Evolutionary conservation across 2,329 filamentous ascomycete genomes (phyloP), one percentile per base, ranked within the genome.

Genomic region (Dothidotthia symphoricarpi): DNA sequence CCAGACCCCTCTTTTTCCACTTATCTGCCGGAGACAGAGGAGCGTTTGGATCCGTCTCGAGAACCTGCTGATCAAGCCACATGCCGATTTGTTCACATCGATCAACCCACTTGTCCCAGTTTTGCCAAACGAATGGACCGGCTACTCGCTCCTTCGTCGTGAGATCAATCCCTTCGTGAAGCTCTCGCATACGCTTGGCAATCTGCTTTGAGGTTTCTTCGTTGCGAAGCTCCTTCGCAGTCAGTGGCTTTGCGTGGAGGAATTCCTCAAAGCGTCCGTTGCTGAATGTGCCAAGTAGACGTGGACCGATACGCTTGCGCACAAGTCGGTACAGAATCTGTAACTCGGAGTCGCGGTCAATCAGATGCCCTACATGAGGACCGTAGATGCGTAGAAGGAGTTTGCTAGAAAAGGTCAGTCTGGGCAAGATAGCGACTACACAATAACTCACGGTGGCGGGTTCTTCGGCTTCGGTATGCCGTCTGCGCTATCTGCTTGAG

Each of bases 251-350:
- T 1, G 93, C 89, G 60, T 95, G 81, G 63, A 96, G 86, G 62
- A 83, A 97, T 64, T 98, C 85, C 68, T 98, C 93, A 51, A 98
- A 98, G 4, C 93, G 86, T 8, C 93, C 93, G 59, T 98, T 98
- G 36, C 77, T 80, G 65, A 98, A 98, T 0, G 88, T 96, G 1
- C 93, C 93, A 1, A 98, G 75, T 19, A 98, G 74, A 12, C 88
- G 82, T 4, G 93, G 93, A 3, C 93, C 93, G 49, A 98, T 98
- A 54, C 85, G 89, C 74, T 96, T 95, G 38, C 86, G 83, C 2
- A 87, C 88, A 22, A 98, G 77, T 28, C 93, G 84, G 42, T 85
- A 81, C 13, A 98, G 76, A 32, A 97, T 93, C 43, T 83, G 81
- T 12, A 98, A 75, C 64, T 98, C 93, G 16, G 85, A 86, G 39